These are phyloP conservation scores for Allantophomopsis cytisporea DNA, from an alignment of 2,329 filamentous ascomycete genomes.

Conservation along the genomic window DNA sequence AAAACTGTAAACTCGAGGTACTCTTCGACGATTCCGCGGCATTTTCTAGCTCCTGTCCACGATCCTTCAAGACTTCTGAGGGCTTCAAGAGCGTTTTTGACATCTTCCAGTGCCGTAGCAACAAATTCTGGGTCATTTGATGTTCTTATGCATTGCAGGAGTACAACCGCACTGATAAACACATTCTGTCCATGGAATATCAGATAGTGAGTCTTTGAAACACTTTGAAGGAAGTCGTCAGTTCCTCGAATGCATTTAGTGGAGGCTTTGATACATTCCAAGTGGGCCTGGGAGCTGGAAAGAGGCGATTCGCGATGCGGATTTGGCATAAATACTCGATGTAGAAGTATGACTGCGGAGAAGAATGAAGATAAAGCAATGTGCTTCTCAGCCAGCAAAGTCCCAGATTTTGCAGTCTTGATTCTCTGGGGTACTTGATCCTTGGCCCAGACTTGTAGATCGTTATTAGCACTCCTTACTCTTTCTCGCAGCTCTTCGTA, in stretches of 20 bases:
- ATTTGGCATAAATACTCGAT: too few species aligned
- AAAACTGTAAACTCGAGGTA: slow-evolving; percentile 1
- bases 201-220: not conserved
- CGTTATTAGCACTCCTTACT: not conserved
- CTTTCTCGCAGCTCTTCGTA: not conserved
- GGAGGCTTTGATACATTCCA: too few species aligned
- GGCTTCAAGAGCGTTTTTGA: not conserved
- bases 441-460: not conserved
- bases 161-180: not conserved
- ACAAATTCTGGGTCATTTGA: not conserved
- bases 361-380: not conserved
- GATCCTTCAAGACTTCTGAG: not conserved
- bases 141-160: slow-evolving; percentile 1
- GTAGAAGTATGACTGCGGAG: too few species aligned
- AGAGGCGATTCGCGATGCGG: too few species aligned
- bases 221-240: not conserved
- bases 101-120: not conserved
- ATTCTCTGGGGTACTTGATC: not conserved
- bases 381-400: not conserved
- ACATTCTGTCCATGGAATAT: slow-evolving; percentile 1
- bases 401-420: not conserved
- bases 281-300: too few species aligned
- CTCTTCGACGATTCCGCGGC: not conserved
- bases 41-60: not conserved
- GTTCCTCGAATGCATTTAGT: too few species aligned